Conservation (phyloP, 2,329 filamentous ascomycete species). For the Alternaria incomplexa region DNA sequence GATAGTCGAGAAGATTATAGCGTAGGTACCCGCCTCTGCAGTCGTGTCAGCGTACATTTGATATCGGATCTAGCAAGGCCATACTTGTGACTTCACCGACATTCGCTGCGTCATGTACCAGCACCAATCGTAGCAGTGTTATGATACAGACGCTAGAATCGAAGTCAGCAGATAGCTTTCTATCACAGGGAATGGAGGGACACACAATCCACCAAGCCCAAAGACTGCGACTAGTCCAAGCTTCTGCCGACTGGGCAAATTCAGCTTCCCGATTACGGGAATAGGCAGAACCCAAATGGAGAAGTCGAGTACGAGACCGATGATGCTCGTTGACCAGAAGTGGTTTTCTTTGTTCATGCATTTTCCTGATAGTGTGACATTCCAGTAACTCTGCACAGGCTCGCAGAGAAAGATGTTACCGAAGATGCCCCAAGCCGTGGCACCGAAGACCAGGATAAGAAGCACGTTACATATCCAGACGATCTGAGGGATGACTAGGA, state of each 20-base stretch:
- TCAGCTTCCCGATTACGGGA: constrained; percentile 36
- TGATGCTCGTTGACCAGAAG: constrained; percentile 32
- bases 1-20: constrained; percentile 50
- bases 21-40: constrained; percentile 47
- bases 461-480: constrained; percentile 22
- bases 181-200: neutral
- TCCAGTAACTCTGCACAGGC: constrained; percentile 37
- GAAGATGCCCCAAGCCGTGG: constrained; percentile 33
- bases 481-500: constrained; percentile 17
- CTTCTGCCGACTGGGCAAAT: constrained; percentile 42
- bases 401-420: constrained; percentile 38
- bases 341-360: constrained; percentile 34
- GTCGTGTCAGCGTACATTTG: neutral
- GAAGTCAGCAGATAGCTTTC: neutral
- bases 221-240: constrained; percentile 42
- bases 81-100: constrained; percentile 31
- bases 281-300: constrained; percentile 41
- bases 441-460: constrained; percentile 23
- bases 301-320: constrained; percentile 40
- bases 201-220: constrained; percentile 47
- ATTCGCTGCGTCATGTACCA: constrained; percentile 29
- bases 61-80: neutral
- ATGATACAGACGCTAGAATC: constrained; percentile 34
- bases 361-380: constrained; percentile 17
- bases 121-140: constrained; percentile 35